Evolutionary conservation across 2,329 filamentous ascomycete species (phyloP).

Genomic region (Periconia digitata): DNA sequence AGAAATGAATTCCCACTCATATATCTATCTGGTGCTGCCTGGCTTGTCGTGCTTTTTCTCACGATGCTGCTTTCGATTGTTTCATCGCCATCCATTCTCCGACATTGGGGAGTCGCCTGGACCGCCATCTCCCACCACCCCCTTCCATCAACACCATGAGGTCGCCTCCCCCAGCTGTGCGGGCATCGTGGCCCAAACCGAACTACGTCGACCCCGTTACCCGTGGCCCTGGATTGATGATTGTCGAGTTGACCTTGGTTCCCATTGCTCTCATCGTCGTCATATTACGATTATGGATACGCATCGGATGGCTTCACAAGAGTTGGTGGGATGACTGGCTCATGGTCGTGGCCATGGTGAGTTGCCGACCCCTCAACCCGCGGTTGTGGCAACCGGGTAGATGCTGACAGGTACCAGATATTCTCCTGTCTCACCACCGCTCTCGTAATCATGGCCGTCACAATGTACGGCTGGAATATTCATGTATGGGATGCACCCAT

Average conservation of each 20-base stretch:
- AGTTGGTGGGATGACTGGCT: conserved; percentile 44
- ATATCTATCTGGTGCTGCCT: conserved; percentile 26
- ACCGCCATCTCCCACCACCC: background rate
- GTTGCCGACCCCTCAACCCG: conserved; percentile 9
- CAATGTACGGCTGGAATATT: conserved; percentile 42
- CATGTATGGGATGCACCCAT: conserved; percentile 41
- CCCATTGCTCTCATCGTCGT: conserved; percentile 41
- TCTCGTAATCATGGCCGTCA: conserved; percentile 38
- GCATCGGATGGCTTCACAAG: conserved; percentile 40
- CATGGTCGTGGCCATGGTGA: conserved; percentile 41
- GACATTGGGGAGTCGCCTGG: conserved; percentile 17
- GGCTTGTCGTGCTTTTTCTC: conserved; percentile 11
- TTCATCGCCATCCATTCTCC: conserved; percentile 5
- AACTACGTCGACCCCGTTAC: conserved; percentile 49
- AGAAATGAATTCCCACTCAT: no score
- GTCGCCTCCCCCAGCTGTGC: conserved; percentile 37
- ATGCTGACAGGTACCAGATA: conserved; percentile 26
- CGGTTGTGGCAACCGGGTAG: conserved; percentile 11
- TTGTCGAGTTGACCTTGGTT: conserved; percentile 42
- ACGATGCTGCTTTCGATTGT: conserved; percentile 29
- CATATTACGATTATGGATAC: conserved; percentile 36
- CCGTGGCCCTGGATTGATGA: conserved; percentile 45
- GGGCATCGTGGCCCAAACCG: conserved; percentile 44
- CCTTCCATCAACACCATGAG: conserved; percentile 26
- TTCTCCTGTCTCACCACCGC: conserved; percentile 37